Evolutionary conservation across 768 basidiomycete species (phyloP).

Genomic region (Cystofilobasidium capitatum): DNA sequence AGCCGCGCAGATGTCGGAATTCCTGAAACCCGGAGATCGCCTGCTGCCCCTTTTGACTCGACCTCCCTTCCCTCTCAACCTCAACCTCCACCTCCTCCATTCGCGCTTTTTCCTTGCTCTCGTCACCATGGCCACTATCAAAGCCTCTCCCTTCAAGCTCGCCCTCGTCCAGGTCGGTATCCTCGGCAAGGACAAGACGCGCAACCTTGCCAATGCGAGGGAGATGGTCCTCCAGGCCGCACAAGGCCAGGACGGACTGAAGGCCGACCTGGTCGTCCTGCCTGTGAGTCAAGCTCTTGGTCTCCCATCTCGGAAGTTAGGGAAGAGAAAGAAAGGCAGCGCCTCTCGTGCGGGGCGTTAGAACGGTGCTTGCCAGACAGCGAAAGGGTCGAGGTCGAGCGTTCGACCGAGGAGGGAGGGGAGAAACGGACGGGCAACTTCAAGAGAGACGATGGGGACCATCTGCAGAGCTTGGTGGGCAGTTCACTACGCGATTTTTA

Average conservation of each 20-base stretch:
- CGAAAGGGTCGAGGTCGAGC: too few species aligned
- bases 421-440: too few species aligned
- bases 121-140: constrained; percentile 23
- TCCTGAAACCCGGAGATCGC: background rate
- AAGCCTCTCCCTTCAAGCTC: constrained; percentile 40
- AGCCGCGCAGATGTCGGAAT: too few species aligned
- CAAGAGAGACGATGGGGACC: too few species aligned
- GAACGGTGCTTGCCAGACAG: too few species aligned
- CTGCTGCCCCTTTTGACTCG: too few species aligned
- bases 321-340: background rate
- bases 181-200: constrained; percentile 56
- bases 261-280: constrained; percentile 71
- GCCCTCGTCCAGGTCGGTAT: constrained; percentile 84
- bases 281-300: constrained; percentile 49
- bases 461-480: too few species aligned
- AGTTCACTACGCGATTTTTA: background rate
- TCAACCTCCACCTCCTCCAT: background rate
- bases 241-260: constrained; percentile 39
- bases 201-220: constrained; percentile 72
- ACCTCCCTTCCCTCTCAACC: background rate
- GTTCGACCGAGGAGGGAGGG: too few species aligned
- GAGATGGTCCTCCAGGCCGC: constrained; percentile 70
- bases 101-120: background rate
- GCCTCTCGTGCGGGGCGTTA: too few species aligned
- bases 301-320: background rate